phyloP scores from a whole-genome alignment of 1,139 yeast genomes.

The Tardiomyces blankii region DNA sequence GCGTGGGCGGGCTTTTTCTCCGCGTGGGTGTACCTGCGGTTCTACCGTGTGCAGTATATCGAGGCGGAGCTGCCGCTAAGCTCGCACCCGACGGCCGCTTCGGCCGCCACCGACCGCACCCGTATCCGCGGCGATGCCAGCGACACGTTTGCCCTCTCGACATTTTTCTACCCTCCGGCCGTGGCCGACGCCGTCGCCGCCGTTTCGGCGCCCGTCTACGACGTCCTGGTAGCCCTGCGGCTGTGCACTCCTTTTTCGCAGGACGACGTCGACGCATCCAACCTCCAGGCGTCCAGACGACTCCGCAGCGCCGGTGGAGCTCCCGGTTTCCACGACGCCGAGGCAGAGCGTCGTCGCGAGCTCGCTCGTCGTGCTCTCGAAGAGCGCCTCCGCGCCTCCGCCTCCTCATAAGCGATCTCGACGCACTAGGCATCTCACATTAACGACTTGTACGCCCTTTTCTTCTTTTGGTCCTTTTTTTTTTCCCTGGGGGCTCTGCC shows the following conservation, averaged over 20 bases:
- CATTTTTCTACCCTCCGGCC: slow-evolving; percentile 60
- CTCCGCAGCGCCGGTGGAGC: slow-evolving; percentile 1
- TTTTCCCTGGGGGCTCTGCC: too few relatives aligned
- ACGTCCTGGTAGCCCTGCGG: slow-evolving; percentile 39
- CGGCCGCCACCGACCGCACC: slow-evolving; percentile 20
- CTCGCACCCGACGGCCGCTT: slow-evolving; percentile 7
- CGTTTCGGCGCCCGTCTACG: slow-evolving; percentile 44
- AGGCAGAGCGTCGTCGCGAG: slow-evolving; percentile 79
- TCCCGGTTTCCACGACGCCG: slow-evolving; percentile 26
- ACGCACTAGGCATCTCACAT: too few relatives aligned
- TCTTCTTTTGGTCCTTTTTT: too few relatives aligned
- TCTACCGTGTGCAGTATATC: slow-evolving; percentile 43
- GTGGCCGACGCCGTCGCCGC: slow-evolving; percentile 42
- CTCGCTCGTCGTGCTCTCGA: slow-evolving; percentile 76
- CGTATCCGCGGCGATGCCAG: slow-evolving; percentile 72
- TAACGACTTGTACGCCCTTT: too few relatives aligned
- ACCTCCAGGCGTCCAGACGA: slow-evolving; percentile 39
- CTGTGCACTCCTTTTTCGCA: slow-evolving; percentile 58
- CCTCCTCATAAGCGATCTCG: not conserved
- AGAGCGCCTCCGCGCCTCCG: slow-evolving; percentile 34
- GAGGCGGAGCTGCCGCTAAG: slow-evolving; percentile 23
- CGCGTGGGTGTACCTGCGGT: slow-evolving; percentile 68
- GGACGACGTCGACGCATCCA: slow-evolving; percentile 63
- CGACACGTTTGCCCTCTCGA: slow-evolving; percentile 73
- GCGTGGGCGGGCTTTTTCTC: slow-evolving; percentile 56